Conservation (phyloP, 2,329 filamentous ascomycete genomes). For the Penicillium sp. region DNA sequence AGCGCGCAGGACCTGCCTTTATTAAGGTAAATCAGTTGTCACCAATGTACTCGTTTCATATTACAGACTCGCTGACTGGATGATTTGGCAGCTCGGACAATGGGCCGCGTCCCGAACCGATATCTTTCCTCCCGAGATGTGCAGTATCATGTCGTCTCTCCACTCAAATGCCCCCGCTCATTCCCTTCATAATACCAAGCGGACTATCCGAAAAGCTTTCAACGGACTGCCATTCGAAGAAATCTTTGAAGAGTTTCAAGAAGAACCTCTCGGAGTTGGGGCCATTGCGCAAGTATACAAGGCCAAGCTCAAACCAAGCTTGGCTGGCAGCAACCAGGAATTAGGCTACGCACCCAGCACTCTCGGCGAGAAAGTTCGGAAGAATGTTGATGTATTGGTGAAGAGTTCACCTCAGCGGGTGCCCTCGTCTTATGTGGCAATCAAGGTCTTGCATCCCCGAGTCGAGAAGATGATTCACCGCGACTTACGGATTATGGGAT, state of each 20-base stretch:
- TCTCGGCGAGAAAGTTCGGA: conserved; percentile 64
- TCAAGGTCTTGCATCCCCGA: conserved; percentile 90
- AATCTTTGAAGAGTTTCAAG: conserved; percentile 94
- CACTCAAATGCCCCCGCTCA: conserved; percentile 94
- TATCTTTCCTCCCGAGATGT: conserved; percentile 92
- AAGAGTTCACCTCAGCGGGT: conserved; percentile 81
- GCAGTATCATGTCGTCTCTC: conserved; percentile 84
- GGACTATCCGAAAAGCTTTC: conserved; percentile 76
- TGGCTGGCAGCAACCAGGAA: conserved; percentile 61
- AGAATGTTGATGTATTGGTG: conserved; percentile 76
- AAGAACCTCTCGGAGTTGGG: conserved; percentile 82
- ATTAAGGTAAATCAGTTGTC: conserved; percentile 66
- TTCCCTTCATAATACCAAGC: conserved; percentile 71
- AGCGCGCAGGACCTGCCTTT: conserved; percentile 87
- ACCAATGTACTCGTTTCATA: background rate
- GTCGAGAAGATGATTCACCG: conserved; percentile 87
- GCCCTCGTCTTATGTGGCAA: conserved; percentile 85
- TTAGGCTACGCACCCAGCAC: conserved; percentile 50
- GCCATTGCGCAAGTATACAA: conserved; percentile 98
- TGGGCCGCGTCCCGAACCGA: conserved; percentile 96
- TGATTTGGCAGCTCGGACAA: conserved; percentile 68
- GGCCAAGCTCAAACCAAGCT: conserved; percentile 76
- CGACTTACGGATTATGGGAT: conserved; percentile 87
- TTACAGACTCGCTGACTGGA: background rate
- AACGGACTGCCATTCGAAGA: conserved; percentile 73